Evolutionary conservation across 164 flowering plant species (phyloP).

Genomic region (Sedum album): DNA sequence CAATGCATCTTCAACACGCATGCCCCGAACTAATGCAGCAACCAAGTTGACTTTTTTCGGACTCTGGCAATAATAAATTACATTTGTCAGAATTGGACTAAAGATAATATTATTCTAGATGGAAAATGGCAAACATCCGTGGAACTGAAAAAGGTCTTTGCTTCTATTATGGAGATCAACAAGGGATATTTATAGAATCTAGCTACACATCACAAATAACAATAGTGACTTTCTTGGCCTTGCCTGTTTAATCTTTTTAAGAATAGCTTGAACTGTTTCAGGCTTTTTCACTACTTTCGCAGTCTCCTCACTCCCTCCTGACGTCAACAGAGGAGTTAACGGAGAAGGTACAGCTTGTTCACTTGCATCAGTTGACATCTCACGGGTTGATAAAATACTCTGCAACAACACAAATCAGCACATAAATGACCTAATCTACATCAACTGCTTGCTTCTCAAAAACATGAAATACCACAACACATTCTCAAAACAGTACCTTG

Average conservation of each 20-base stretch:
- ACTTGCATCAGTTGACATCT: conserved; percentile 38
- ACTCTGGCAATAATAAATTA: conserved; percentile 43
- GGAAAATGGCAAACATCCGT: not conserved
- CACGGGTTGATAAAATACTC: conserved; percentile 74
- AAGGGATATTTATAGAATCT: not conserved
- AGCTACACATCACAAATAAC: not conserved
- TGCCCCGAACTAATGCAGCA: conserved; percentile 91
- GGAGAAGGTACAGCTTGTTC: conserved; percentile 59
- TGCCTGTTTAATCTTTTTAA: conserved; percentile 83
- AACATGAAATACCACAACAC: no score
- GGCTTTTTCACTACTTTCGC: conserved; percentile 49
- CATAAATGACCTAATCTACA: no score
- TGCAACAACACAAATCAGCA: conserved; percentile 16
- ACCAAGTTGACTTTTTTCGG: conserved; percentile 92
- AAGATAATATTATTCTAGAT: not conserved
- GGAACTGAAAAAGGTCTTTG: not conserved
- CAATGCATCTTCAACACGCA: conserved; percentile 98
- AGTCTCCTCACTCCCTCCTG: conserved; percentile 40
- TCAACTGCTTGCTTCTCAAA: no score
- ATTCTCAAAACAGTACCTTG: no score
- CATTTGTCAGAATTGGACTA: not conserved
- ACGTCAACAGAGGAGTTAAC: conserved; percentile 37
- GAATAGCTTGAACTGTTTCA: conserved; percentile 69
- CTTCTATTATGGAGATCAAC: no score
- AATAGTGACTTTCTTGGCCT: not conserved